Evolutionary conservation across 2,329 filamentous ascomycete species (phyloP), one percentile per base, ranked within the genome.

Genomic region (Capronia coronata): DNA sequence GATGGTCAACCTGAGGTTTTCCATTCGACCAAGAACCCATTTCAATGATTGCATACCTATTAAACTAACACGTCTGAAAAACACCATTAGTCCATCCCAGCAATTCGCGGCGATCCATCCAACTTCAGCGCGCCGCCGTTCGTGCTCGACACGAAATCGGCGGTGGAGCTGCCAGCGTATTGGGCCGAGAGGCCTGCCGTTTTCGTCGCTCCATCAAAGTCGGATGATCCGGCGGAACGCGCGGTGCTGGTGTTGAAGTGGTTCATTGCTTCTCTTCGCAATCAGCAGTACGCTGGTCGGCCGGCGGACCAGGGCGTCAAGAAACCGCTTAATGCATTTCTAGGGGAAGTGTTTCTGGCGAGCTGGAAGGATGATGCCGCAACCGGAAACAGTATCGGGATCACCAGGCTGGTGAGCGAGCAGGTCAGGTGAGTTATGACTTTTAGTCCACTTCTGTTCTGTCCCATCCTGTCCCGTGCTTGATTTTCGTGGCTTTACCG

Each of bases 181-280:
- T 91, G 86, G 86, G 83, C 82, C 55, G 86, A 88, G 60, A 84
- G 89, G 63, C 86, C 86, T 2, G 69, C 74, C 14, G 71, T 95
- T 53, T 85, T 97, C 60, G 81, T 88, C 52, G 89, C 90, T 10
- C 87, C 91, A 2, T 85, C 88, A 42, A 76, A 77, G 50, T 89
- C 95, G 67, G 62, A 82, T 45, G 86, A 94, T 65, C 79, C 89
- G 0, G 80, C 85, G 62, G 93, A 88, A 73, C 82, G 91, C 54
- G 84, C 87, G 16, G 71, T 94, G 59, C 75, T 91, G 27, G 91
- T 97, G n/a, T 74, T 96, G 61, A 94, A 91, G 69, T 97, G 91
- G 91, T 97, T 96, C 72, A 72, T 97, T 48, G 90, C 83, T 63
- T 95, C 90, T 2, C 75, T 97, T 45, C 94, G 93, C 73, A 87